Evolutionary conservation across 345 rosid genomes (phyloP), one percentile per base, ranked within the genome.

Genomic region (Physaria fendleri): DNA sequence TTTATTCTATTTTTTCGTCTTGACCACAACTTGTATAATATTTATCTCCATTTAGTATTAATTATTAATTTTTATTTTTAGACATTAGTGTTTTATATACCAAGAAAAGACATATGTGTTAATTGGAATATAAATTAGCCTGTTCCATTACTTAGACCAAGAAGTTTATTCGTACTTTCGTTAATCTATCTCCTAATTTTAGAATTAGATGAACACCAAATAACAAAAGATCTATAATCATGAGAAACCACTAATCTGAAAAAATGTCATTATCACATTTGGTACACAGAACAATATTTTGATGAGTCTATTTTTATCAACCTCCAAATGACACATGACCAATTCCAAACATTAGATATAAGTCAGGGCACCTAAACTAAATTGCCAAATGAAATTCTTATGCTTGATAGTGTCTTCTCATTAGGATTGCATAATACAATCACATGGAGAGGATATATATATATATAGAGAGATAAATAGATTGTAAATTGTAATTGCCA

Each of bases 401-500:
- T 16, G 33, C 52, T 14, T 14, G 37, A 39, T 40, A 17, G 5
- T 42, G 8, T 50, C 66, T 51, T 59, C 53, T 60, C 66, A 52
- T 65, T 38, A 45, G 30, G 39, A 45, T 45, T 45, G 56, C 63
- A 55, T 33, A 65, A 51, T 68, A 52, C 61, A 52, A 43, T 37
- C 61, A 60, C 61, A 52, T 68, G 59, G 47, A 57, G 54, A 52
- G 2, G n/a, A n/a, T n/a, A n/a, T n/a, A n/a, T n/a, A n/a, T n/a
- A n/a, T n/a, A n/a, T n/a, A n/a, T n/a, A 16, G 30, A 11, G 28
- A 8, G 28, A 40, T n/a, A n/a, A n/a, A n/a, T n/a, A n/a, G n/a
- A n/a, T n/a, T n/a, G n/a, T n/a, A n/a, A 18, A 68, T 18, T 51
- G 66, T 68, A 59, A 18, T 17, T 15, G 50, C 20, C 48, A 45